Percentiles rank a stretch among this genome's conserved stretches.
phyloP scores from a whole-genome alignment of 2,329 filamentous ascomycete species.

The Penicillium sp. region DNA sequence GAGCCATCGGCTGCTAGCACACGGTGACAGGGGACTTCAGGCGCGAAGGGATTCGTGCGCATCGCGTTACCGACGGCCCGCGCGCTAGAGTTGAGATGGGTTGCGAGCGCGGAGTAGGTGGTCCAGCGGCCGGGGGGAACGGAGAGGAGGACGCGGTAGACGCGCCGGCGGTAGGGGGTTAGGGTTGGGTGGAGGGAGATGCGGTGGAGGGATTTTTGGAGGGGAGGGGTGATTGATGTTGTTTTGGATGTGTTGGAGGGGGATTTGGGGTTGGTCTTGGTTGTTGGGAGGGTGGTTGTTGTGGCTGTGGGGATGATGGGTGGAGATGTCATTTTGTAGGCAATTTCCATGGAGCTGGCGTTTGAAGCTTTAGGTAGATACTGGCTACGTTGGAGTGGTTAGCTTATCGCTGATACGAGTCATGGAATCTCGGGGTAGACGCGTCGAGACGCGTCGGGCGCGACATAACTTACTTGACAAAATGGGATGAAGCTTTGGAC shows the following conservation, averaged over 20 bases:
- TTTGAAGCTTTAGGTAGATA: background rate
- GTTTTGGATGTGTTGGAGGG: slow-evolving; percentile 8
- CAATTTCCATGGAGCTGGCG: background rate
- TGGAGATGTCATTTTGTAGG: slow-evolving; percentile 3
- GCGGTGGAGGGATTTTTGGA: slow-evolving; percentile 44
- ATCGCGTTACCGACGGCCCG: slow-evolving; percentile 80
- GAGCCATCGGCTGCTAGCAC: slow-evolving; percentile 74
- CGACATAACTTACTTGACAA: background rate
- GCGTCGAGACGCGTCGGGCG: slow-evolving; percentile 1
- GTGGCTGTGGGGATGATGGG: background rate
- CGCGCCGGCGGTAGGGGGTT: slow-evolving; percentile 57
- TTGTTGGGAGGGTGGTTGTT: background rate
- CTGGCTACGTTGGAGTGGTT: background rate
- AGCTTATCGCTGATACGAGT: background rate
- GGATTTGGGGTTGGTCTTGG: background rate
- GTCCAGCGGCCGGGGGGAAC: slow-evolving; percentile 77
- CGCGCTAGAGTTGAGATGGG: slow-evolving; percentile 71
- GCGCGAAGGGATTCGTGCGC: slow-evolving; percentile 79
- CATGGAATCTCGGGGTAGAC: background rate
- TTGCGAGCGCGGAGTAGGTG: slow-evolving; percentile 76
- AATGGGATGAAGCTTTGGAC: background rate
- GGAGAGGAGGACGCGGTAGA: slow-evolving; percentile 76
- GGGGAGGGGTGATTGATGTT: slow-evolving; percentile 8
- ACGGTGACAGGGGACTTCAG: slow-evolving; percentile 80
- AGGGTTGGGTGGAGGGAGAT: slow-evolving; percentile 55